These are phyloP conservation scores for Blastocystis sp. DNA, from an alignment of 352 stramenopile species.

Conservation along the genomic window DNA sequence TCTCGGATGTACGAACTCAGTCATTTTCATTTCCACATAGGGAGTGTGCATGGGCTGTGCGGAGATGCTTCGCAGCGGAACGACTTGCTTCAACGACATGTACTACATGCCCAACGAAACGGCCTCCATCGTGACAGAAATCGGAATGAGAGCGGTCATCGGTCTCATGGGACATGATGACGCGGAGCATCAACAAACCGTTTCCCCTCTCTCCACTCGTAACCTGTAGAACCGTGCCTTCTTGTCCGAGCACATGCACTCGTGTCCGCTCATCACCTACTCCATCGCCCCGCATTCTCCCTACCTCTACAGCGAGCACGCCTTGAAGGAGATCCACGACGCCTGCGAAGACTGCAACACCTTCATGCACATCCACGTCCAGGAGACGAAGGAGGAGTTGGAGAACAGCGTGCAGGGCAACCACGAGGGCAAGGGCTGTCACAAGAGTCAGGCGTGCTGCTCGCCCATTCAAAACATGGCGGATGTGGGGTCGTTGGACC, in stretches of 20 bases:
- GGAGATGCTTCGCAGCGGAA: conserved; percentile 86
- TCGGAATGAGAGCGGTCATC: conserved; percentile 80
- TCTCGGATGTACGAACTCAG: conserved; percentile 77
- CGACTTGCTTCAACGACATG: conserved; percentile 89
- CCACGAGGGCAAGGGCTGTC: conserved; percentile 82
- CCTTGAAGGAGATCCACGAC: conserved; percentile 77
- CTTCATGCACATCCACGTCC: conserved; percentile 84
- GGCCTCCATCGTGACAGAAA: conserved; percentile 79
- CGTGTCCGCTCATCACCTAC: conserved; percentile 74
- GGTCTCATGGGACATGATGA: conserved; percentile 53
- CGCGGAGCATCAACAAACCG: background rate
- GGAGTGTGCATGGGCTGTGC: conserved; percentile 80
- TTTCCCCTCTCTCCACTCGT: background rate
- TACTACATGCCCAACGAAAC: conserved; percentile 83
- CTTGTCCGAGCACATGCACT: background rate
- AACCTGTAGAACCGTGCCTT: background rate
- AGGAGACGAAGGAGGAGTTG: conserved; percentile 85
- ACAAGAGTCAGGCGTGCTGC: conserved; percentile 82
- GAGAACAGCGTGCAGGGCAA: conserved; percentile 81
- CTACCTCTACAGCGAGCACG: conserved; percentile 83
- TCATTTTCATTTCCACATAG: conserved; percentile 13
- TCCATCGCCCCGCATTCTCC: conserved; percentile 83
- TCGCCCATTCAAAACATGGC: conserved; percentile 82
- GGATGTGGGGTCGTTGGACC: conserved; percentile 81
- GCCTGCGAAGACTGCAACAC: conserved; percentile 79